Conservation (phyloP, 495 filamentous ascomycete species). For the Pseudomonodictys pantanalensis region DNA sequence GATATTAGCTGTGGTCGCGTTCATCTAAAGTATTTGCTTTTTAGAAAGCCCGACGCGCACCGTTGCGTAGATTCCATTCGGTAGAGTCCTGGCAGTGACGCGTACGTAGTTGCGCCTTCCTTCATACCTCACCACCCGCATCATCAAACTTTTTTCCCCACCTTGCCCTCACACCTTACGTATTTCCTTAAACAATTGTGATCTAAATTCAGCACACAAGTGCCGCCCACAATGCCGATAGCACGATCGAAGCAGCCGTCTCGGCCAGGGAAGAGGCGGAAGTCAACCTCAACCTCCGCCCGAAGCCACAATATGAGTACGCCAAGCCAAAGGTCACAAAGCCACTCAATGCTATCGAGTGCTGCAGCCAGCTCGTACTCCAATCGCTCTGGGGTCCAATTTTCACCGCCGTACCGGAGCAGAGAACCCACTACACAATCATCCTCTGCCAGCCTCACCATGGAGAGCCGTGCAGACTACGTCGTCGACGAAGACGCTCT, state of each 20-base stretch:
- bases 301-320: not conserved
- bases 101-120: too few species aligned
- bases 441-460: not conserved
- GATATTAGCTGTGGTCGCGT: too few species aligned
- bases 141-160: not conserved
- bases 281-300: slow-evolving; percentile 1
- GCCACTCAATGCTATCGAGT: not conserved
- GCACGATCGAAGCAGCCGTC: not conserved
- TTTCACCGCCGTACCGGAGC: not conserved
- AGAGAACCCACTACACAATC: not conserved
- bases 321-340: slow-evolving; percentile 1
- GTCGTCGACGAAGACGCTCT: slow-evolving; percentile 53
- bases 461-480: not conserved
- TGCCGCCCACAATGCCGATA: not conserved
- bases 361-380: not conserved
- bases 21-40: too few species aligned
- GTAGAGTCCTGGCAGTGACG: too few species aligned
- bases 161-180: not conserved
- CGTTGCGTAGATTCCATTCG: too few species aligned
- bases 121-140: too few species aligned
- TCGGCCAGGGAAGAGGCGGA: not conserved
- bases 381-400: not conserved
- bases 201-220: not conserved
- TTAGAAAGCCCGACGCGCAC: too few species aligned
- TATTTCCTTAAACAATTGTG: too few species aligned